Evolutionary conservation across 2,329 filamentous ascomycete genomes (phyloP), one percentile per base, ranked within the genome.

Genomic region (Pseudogymnoascus sp.): DNA sequence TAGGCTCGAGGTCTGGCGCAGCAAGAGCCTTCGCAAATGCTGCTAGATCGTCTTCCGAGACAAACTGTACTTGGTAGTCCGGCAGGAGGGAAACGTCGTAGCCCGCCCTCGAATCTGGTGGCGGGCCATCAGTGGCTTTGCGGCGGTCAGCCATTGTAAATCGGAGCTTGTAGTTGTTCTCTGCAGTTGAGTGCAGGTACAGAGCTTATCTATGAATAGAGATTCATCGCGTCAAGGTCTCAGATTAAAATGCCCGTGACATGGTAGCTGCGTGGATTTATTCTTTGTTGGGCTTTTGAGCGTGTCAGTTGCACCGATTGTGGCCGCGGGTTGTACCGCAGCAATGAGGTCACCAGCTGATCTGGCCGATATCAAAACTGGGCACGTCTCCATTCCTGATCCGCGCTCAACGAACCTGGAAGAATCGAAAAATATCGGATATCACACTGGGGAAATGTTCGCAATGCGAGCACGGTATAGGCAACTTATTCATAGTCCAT

Each of bases 21-120:
- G 86, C 83, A 7, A 97, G 83, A 7, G 93, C 93, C 64, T 84
- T 85, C 65, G 89, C 87, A 74, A 97, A 97, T 62, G 89, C 87
- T 38, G 83, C 80, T 33, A 96, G 79, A 72, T 96, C 88, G 64
- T 85, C 85, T 42, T 87, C 80, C 50, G 83, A 77, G 69, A 96
- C 80, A 73, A 97, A 97, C 63, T 95, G 86, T 70, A 83, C 82
- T 73, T 93, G 83, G 75, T 82, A 85, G 75, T 96, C 92, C n/a
- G 92, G 93, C 19, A 97, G 82, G 38, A 77, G 79, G 15, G 81
- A 81, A 65, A 83, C 79, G 74, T 95, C 88, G 77, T 88, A 92
- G 53, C 83, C 84, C 67, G 87, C 80, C 42, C 79, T 85, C 68
- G 86, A 86, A 59, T 77, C 76, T 35, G 80, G 87, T 67, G 86